Evolutionary conservation across 345 rosid species (phyloP), one percentile per base, ranked within the genome.

Genomic region (Ceriops zippeliana): DNA sequence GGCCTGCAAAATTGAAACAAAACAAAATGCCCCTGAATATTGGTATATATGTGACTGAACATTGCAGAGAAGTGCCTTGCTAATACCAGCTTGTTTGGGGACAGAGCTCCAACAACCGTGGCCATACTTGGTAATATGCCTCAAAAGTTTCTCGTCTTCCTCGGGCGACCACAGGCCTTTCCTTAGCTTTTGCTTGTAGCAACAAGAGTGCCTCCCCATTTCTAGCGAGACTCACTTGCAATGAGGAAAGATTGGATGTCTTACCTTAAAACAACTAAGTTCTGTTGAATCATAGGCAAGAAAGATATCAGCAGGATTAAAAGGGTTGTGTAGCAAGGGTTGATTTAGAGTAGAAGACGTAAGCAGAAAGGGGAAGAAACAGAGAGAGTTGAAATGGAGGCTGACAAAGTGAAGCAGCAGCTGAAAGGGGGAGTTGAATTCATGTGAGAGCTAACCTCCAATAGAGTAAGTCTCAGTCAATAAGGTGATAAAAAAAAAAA

Each of bases 161-260:
- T 93, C 97, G 32, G 98, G 98, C 20, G 98, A 93, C 98, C 98
- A 93, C 38, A 93, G 88, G n/a, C 98, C 98, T 85, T 93, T 93
- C 86, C 96, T 83, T 32, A 93, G 83, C 83, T 93, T 93, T 87
- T 93, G 97, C 80, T 90, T 93, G 89, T 85, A 85, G 81, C 98
- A 93, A 70, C 98, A 93, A 58, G 98, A 90, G 79, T 89, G 97
- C 81, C 93, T 86, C 71, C 98, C 98, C 98, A 92, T 92, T 76
- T 78, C 53, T 49, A 61, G 81, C 46, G 70, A 58, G 62, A 67
- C 65, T 31, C 10, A 27, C 56, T 37, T 21, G 47, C 52, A 62
- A 74, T 47, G 51, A 72, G 66, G 59, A 42, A 30, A 47, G 22
- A 38, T 63, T 5, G 26, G 42, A 57, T 46, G 67, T 5, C 27